Conservation (phyloP, 106 monocot species). For the Apostasia shenzhenica region DNA sequence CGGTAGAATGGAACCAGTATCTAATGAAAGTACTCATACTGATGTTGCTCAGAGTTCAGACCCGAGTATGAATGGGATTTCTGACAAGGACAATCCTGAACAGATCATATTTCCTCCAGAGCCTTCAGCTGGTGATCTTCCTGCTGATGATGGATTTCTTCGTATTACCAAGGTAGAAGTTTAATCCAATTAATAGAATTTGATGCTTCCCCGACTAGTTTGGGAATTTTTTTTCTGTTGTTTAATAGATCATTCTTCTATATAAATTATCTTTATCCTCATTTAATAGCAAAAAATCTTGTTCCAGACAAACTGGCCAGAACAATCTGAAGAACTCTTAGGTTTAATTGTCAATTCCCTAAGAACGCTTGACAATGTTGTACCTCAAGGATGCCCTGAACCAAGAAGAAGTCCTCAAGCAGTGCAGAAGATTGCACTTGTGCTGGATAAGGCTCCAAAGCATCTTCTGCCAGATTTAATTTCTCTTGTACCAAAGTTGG, state of each 20-base stretch:
- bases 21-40: conserved; percentile 32
- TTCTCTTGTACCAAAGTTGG: conserved; percentile 70
- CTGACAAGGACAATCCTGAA: conserved; percentile 25
- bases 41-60: conserved; percentile 67
- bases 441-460: conserved; percentile 83
- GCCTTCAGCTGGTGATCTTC: conserved; percentile 47
- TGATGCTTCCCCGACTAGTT: not conserved
- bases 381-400: conserved; percentile 73
- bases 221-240: not conserved
- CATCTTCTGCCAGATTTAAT: conserved; percentile 76
- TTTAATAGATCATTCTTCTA: too few species aligned
- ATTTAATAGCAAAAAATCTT: conserved; percentile 2
- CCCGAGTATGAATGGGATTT: conserved; percentile 18
- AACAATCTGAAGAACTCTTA: conserved; percentile 89
- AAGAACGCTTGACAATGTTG: conserved; percentile 75
- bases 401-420: conserved; percentile 63
- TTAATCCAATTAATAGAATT: not conserved
- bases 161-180: conserved; percentile 44
- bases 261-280: not conserved
- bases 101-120: conserved; percentile 56
- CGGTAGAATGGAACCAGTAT: conserved; percentile 38
- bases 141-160: conserved; percentile 41
- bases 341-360: conserved; percentile 84
- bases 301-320: conserved; percentile 77
- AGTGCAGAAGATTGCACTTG: conserved; percentile 73